phyloP scores from a whole-genome alignment of 108 stramenopile species.

The Pinguiococcus pyrenoidosus region DNA sequence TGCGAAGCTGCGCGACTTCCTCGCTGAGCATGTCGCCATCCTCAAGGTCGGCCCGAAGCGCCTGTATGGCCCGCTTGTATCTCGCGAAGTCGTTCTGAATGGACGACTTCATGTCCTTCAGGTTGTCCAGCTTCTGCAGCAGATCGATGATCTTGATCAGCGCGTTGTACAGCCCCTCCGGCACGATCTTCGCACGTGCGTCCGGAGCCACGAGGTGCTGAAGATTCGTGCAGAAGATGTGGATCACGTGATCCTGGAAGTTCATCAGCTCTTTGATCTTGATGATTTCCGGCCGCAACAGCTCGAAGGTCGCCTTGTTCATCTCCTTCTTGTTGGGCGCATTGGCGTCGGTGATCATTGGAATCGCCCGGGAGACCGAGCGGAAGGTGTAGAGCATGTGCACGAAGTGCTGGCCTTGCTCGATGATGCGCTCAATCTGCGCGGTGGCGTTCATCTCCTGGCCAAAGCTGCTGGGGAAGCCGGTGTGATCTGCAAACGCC shows the following conservation, averaged over 20 bases:
- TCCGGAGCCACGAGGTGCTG: conserved; percentile 10
- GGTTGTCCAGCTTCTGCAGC: conserved; percentile 34
- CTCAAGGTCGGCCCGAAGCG: conserved; percentile 4
- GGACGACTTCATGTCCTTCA: conserved; percentile 36
- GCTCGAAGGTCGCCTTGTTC: conserved; percentile 22
- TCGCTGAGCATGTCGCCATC: conserved; percentile 16
- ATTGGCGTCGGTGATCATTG: conserved; percentile 22
- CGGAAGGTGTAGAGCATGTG: conserved; percentile 32
- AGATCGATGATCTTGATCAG: conserved; percentile 30
- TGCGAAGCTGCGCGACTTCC: conserved; percentile 19
- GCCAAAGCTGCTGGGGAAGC: no score
- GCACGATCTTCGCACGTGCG: conserved; percentile 16
- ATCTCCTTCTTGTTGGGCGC: conserved; percentile 19
- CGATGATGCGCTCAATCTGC: conserved; percentile 22
- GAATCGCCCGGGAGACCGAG: conserved; percentile 24
- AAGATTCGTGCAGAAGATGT: conserved; percentile 14
- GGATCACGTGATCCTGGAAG: conserved; percentile 20
- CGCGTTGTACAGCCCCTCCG: conserved; percentile 30
- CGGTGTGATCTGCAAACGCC: no score
- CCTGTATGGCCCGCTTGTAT: conserved; percentile 30
- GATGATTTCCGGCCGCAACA: conserved; percentile 30
- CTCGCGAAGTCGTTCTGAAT: conserved; percentile 32
- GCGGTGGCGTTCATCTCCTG: conserved; percentile 31
- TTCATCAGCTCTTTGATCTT: conserved; percentile 29
- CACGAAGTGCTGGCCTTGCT: conserved; percentile 20